phyloP scores from a whole-genome alignment of 1,139 yeast species.

The Suhomyces choctaworum region DNA sequence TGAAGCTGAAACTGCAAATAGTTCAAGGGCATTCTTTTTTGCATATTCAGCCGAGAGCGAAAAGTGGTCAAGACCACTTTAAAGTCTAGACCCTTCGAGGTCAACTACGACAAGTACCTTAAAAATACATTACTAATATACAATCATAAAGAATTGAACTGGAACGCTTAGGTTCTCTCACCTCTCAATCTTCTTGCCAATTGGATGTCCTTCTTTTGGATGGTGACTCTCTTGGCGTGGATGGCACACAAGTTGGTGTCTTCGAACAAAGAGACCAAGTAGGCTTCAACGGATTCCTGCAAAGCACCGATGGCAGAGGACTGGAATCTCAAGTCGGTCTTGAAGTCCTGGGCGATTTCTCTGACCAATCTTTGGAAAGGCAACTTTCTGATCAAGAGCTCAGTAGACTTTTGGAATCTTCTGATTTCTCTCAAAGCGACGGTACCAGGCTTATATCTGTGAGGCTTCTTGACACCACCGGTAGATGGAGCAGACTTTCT shows the following conservation, averaged over 20 bases:
- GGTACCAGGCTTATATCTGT: constrained; percentile 99
- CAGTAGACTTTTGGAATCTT: constrained; percentile 98
- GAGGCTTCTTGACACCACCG: constrained; percentile 99
- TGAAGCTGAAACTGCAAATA: too few species aligned
- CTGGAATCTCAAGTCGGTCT: constrained; percentile 97
- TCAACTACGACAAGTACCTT: background rate
- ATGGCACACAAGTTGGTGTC: constrained; percentile 99
- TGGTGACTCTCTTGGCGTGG: constrained; percentile 98
- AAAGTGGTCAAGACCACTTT: too few species aligned
- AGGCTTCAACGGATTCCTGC: constrained; percentile 99
- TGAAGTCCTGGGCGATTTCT: constrained; percentile 97
- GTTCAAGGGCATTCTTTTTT: too few species aligned
- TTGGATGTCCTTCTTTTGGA: constrained; percentile 98
- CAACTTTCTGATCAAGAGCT: constrained; percentile 92
- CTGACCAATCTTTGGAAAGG: constrained; percentile 99
- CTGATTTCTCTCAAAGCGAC: constrained; percentile 99
- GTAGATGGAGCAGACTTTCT: constrained; percentile 97
- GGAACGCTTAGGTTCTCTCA: constrained; percentile 62
- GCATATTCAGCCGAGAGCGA: too few species aligned
- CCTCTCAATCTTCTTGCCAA: constrained; percentile 99
- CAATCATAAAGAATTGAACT: constrained; percentile 13
- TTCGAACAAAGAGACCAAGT: constrained; percentile 85
- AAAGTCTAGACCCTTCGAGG: background rate
- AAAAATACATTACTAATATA: constrained; percentile 18
- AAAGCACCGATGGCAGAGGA: constrained; percentile 98